A percentile compares a stretch with the other conserved stretches of the same genome.
These are phyloP conservation scores for Solanum sparsipilum DNA, from an alignment of 257 asterid species.

Conservation along the genomic window DNA sequence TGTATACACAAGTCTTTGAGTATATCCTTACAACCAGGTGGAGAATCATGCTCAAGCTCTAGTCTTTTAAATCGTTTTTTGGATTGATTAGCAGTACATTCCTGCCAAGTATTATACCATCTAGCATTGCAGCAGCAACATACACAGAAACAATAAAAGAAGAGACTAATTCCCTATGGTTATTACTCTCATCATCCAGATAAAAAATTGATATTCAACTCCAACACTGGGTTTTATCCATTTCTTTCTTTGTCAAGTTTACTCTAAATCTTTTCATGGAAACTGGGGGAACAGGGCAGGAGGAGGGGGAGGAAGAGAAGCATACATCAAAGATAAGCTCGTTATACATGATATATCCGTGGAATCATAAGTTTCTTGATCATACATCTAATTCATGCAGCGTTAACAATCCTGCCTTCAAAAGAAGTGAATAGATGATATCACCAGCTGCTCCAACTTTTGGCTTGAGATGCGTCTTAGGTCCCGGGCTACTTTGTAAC, in stretches of 20 bases:
- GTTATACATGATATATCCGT: neutral
- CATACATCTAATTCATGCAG: neutral
- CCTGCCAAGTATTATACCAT: neutral
- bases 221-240: neutral
- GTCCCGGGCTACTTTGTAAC: neutral
- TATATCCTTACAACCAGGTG: neutral
- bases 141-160: neutral
- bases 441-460: neutral
- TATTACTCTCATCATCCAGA: neutral
- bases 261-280: neutral
- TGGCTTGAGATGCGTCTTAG: neutral
- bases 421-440: neutral
- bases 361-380: neutral
- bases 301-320: neutral
- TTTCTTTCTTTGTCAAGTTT: neutral
- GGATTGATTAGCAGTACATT: neutral
- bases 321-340: neutral
- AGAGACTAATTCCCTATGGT: neutral
- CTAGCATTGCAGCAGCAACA: neutral
- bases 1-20: neutral
- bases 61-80: neutral
- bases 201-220: neutral
- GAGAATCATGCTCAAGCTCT: neutral
- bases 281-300: neutral
- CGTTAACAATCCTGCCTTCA: neutral